These are phyloP conservation scores for Zygoascus tannicola DNA, from an alignment of 805 yeast species.

Conservation along the genomic window DNA sequence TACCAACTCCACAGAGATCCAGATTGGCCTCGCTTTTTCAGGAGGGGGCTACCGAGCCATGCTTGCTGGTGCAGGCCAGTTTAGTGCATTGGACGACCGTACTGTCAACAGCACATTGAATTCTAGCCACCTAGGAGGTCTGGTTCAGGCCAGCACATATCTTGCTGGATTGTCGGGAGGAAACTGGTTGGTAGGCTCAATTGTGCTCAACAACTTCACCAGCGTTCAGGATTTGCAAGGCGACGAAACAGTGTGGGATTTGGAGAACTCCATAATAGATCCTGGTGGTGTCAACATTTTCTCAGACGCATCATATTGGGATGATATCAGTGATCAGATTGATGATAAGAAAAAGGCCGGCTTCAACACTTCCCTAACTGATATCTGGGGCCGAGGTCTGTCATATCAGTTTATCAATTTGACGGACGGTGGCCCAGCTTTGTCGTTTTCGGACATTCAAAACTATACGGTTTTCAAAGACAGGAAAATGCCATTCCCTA, in stretches of 20 bases:
- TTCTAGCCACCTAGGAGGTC: conserved; percentile 54
- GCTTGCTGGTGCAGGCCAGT: conserved; percentile 75
- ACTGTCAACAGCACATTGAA: conserved; percentile 42
- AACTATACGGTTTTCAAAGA: conserved; percentile 51
- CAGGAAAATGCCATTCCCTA: conserved; percentile 65
- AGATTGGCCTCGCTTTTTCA: conserved; percentile 44
- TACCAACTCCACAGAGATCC: conserved; percentile 23
- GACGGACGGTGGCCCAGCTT: conserved; percentile 54
- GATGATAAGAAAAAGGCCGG: conserved; percentile 55
- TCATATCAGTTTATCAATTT: conserved; percentile 62
- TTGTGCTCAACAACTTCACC: conserved; percentile 64
- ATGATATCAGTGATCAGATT: conserved; percentile 36
- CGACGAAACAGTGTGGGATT: conserved; percentile 52
- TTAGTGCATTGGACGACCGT: conserved; percentile 70
- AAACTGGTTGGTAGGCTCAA: conserved; percentile 66
- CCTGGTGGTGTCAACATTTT: conserved; percentile 57
- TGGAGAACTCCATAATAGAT: conserved; percentile 48
- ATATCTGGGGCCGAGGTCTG: conserved; percentile 73
- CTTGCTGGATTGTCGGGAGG: conserved; percentile 79
- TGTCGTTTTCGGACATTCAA: conserved; percentile 49
- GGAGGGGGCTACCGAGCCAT: conserved; percentile 93
- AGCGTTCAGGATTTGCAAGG: conserved; percentile 51
- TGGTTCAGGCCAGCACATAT: conserved; percentile 62
- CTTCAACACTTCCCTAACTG: conserved; percentile 57
- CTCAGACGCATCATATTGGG: conserved; percentile 44